Conservation (phyloP, 352 stramenopile species). For the Globisporangium polare region DNA sequence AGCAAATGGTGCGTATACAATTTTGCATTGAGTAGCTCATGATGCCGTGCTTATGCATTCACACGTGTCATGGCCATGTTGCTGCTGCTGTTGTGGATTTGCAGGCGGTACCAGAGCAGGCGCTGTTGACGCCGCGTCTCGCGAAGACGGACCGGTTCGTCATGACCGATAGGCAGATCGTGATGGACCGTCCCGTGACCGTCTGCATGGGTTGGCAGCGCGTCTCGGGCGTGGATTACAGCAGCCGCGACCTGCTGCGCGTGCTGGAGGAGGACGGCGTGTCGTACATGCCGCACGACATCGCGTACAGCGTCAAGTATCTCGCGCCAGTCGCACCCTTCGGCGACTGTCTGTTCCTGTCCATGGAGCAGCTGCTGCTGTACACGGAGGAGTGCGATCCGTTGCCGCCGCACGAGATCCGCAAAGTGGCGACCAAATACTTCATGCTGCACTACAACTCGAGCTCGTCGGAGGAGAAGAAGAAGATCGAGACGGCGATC, state of each 20-base stretch:
- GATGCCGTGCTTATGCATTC: not conserved
- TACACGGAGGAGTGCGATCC: slow-evolving; percentile 85
- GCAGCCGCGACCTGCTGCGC: slow-evolving; percentile 67
- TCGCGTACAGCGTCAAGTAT: slow-evolving; percentile 87
- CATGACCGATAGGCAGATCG: slow-evolving; percentile 54
- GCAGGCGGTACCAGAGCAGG: slow-evolving; percentile 52
- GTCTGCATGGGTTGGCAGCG: slow-evolving; percentile 86
- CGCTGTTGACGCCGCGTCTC: slow-evolving; percentile 58
- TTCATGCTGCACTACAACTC: slow-evolving; percentile 71
- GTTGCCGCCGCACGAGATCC: slow-evolving; percentile 59
- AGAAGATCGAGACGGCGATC: slow-evolving; percentile 81
- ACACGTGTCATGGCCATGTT: slow-evolving; percentile 1
- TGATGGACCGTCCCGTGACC: slow-evolving; percentile 69
- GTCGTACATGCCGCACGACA: slow-evolving; percentile 82
- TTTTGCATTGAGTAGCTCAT: no score
- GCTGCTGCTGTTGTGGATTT: not conserved
- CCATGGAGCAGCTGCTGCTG: slow-evolving; percentile 82
- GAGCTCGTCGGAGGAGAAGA: slow-evolving; percentile 51
- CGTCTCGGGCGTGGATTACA: slow-evolving; percentile 69
- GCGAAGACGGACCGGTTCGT: slow-evolving; percentile 46
- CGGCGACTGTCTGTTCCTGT: slow-evolving; percentile 85
- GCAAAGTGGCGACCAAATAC: slow-evolving; percentile 69
- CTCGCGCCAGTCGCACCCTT: slow-evolving; percentile 75
- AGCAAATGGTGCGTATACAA: slow-evolving; percentile 51
- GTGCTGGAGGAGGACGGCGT: slow-evolving; percentile 84